Percentiles rank a stretch among this genome's conserved stretches.
Evolutionary conservation across 257 asterid genomes (phyloP).

Genomic region (Echites panduratus): DNA sequence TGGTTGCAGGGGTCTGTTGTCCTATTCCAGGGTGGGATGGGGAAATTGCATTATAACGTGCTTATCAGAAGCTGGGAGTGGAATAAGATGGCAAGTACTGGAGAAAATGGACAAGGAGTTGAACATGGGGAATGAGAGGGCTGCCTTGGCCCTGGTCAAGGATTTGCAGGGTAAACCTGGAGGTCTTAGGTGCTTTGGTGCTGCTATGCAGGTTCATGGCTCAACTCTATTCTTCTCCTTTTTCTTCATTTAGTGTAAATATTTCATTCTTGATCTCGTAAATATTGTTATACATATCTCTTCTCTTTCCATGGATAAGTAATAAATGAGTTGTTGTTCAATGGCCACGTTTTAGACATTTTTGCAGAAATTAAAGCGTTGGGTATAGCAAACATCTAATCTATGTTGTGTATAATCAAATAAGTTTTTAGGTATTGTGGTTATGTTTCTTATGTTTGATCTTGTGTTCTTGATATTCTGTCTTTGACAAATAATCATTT

Average conservation of each 20-base stretch:
- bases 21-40: constrained; percentile 13
- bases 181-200: constrained; percentile 77
- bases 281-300: not conserved
- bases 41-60: constrained; percentile 13
- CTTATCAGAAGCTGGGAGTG: constrained; percentile 14
- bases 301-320: not conserved
- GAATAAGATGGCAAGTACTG: constrained; percentile 35
- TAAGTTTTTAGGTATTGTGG: not conserved
- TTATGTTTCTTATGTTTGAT: not conserved
- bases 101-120: constrained; percentile 78
- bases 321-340: not conserved
- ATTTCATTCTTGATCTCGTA: not conserved
- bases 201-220: constrained; percentile 72
- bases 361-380: not conserved
- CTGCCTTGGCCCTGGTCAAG: constrained; percentile 62
- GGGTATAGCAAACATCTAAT: not conserved
- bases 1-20: constrained; percentile 9
- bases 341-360: not conserved
- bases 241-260: not conserved
- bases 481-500: not conserved
- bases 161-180: constrained; percentile 57
- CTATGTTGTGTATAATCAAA: not conserved
- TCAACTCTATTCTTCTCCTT: not conserved
- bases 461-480: not conserved
- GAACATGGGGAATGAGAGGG: constrained; percentile 65